A percentile compares a stretch with the other conserved stretches of the same genome.
These are phyloP conservation scores for Rhodotorula paludigena DNA, from an alignment of 768 basidiomycete genomes.

Conservation along the genomic window DNA sequence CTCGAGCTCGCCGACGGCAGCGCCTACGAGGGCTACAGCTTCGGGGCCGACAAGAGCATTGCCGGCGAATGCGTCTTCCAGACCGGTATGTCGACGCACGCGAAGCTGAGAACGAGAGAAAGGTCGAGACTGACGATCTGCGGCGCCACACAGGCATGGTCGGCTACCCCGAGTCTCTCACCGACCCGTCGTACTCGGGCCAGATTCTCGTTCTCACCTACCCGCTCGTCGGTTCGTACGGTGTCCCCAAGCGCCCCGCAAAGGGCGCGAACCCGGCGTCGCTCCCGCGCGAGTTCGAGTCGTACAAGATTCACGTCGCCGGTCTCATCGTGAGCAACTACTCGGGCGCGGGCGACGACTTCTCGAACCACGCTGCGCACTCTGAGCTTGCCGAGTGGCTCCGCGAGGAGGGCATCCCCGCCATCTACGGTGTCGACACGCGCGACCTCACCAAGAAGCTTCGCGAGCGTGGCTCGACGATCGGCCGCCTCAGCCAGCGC, in stretches of 20 bases:
- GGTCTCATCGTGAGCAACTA: slow-evolving; percentile 90
- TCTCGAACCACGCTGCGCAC: slow-evolving; percentile 85
- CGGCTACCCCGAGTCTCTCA: slow-evolving; percentile 95
- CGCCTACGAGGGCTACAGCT: slow-evolving; percentile 80
- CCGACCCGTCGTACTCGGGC: slow-evolving; percentile 96
- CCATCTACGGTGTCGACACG: slow-evolving; percentile 93
- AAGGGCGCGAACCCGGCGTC: slow-evolving; percentile 46
- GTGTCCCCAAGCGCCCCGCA: slow-evolving; percentile 70
- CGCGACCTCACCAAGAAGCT: slow-evolving; percentile 94
- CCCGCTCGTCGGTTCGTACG: slow-evolving; percentile 94
- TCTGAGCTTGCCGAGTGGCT: slow-evolving; percentile 88
- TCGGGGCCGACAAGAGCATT: slow-evolving; percentile 88
- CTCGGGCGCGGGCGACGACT: slow-evolving; percentile 63
- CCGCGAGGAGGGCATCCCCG: slow-evolving; percentile 88
- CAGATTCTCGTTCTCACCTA: slow-evolving; percentile 97
- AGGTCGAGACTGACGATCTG: neutral
- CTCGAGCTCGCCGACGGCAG: slow-evolving; percentile 87
- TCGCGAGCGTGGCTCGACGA: slow-evolving; percentile 87
- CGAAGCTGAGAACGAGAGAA: neutral
- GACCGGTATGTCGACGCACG: slow-evolving; percentile 65
- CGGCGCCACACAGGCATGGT: slow-evolving; percentile 73
- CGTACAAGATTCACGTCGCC: slow-evolving; percentile 85
- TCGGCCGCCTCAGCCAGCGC: slow-evolving; percentile 73
- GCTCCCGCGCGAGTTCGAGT: slow-evolving; percentile 72
- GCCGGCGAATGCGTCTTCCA: slow-evolving; percentile 99